A percentile compares a stretch with the other conserved stretches of the same genome.
These are phyloP conservation scores for Neofusicoccum kwambonambiense DNA, from an alignment of 2,329 filamentous ascomycete genomes.

Conservation along the genomic window DNA sequence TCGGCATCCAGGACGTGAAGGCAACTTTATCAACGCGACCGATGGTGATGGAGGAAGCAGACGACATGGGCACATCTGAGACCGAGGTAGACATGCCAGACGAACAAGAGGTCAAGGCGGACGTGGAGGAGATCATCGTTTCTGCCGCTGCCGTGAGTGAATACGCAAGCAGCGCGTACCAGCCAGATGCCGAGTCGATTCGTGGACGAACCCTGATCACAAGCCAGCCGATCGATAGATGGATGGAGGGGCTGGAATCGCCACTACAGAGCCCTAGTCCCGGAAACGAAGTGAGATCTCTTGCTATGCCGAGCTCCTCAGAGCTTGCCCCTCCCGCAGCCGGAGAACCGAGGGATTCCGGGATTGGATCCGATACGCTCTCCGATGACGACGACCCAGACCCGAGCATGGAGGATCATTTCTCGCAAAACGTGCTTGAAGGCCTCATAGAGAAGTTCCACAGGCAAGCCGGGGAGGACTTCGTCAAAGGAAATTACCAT, in stretches of 20 bases:
- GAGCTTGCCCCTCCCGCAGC: background rate
- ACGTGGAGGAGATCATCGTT: slow-evolving; percentile 3
- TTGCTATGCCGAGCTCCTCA: background rate
- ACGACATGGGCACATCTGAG: background rate
- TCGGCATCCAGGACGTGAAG: slow-evolving; percentile 10
- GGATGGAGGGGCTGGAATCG: background rate
- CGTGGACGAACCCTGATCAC: background rate
- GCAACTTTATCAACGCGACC: background rate
- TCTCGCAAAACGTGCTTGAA: background rate
- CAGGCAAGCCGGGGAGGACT: background rate
- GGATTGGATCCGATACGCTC: background rate
- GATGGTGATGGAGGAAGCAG: background rate
- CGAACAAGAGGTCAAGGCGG: background rate
- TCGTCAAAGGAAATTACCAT: slow-evolving; percentile 9
- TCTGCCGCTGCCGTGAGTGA: slow-evolving; percentile 5
- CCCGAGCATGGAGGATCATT: slow-evolving; percentile 10
- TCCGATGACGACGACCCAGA: slow-evolving; percentile 14
- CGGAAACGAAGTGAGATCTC: background rate
- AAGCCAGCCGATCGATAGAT: background rate
- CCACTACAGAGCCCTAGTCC: background rate
- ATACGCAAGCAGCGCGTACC: slow-evolving; percentile 3
- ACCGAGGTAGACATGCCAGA: slow-evolving; percentile 1
- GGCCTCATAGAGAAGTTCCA: slow-evolving; percentile 9
- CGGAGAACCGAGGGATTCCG: background rate
- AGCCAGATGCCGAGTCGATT: slow-evolving; percentile 9